Evolutionary conservation across 2,329 filamentous ascomycete genomes (phyloP), one percentile per base, ranked within the genome.

Genomic region (Aspergillus vadensis): DNA sequence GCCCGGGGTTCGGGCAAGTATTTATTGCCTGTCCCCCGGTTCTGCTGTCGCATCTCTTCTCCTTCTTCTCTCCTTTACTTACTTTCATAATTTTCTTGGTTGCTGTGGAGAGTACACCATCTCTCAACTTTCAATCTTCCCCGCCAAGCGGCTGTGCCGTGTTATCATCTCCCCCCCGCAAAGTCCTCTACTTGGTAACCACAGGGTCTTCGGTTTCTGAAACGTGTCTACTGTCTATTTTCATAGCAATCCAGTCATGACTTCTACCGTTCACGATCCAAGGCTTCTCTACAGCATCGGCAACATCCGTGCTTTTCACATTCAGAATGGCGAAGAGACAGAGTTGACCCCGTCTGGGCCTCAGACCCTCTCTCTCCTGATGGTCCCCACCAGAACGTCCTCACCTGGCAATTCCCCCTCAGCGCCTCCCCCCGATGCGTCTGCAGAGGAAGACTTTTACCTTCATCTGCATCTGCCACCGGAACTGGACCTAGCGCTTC

Each of bases 391-490:
- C 3, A 90, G 89, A 15, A 91, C 91, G 30, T 85, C 89, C 23
- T 91, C 82, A 63, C 77, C 84, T 51, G 81, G 61, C 17, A 83
- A 64, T 74, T 85, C 50, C 17, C 39, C 52, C 19, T 55, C 58
- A 2, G 48, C 57, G 30, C 39, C 62, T 30, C 23, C 59, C 80
- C 81, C 63, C 17, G 84, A 83, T 59, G 80, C 86, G 58, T 82
- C 83, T 49, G 82, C 85, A 4, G 89, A 93, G 72, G 91, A 97
- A 74, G 95, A 98, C 81, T 98, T 97, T 80, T 98, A 98, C 76
- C 87, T 99, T 5, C 94, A 98, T 76, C 86, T 99, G 23, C 92
- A 97, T 71, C 87, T 98, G 9, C 93, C 94, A 14, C 94, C 94
- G 19, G 94, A 97, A 82, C 87, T 99, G 69, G 94, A 98, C 70